Base-by-base conservation (phyloP, 2,329 filamentous ascomycete species). In the Colletotrichum eleusines region DNA sequence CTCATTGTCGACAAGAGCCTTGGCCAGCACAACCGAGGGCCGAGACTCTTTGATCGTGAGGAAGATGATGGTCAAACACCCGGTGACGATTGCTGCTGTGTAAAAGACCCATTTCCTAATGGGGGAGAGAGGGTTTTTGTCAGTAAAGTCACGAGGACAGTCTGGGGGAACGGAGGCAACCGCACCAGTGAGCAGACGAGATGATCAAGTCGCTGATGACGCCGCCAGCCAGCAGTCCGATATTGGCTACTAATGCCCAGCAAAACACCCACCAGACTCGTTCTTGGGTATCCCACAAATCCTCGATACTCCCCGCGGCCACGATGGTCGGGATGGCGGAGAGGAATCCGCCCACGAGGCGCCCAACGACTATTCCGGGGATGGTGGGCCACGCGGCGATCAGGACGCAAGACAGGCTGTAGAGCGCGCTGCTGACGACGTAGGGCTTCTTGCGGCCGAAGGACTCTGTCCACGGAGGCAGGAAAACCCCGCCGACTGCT, bases 361-460 rank as follows among this genome's bases (percentile, higher is more conserved):
- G 66, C 0, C 66, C 62, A 9, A 60, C 8, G n/a, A 69, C 46
- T 26, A 69, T 66, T 20, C 38, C 46, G 2, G 66, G 46, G 0
- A 69, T 2, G 1, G 54, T 60, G 1, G 66, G 54, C 12, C 40
- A 23, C 8, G 3, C 35, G 11, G 46, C 62, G 0, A 60, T 31
- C 8, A 66, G 8, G 26, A 69, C 9, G 28, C 66, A 69, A 1
- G 63, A 53, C 16, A 69, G 7, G 48, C 66, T 66, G 5, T 66
- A 69, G 3, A 69, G 16, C 5, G 20, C 63, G 11, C 54, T 66
- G 54, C 66, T 66, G 28, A 48, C 6, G 4, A 69, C 48, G 14
- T 69, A 69, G 2, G 66, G 66, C 20, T 61, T 66, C 48, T 69
- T 69, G 0, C 66, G 62, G 23, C 66, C 66, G 31, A 69, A 69